Conservation (phyloP, 208 protist genomes). For the Trypanosomatidae sp. region DNA sequence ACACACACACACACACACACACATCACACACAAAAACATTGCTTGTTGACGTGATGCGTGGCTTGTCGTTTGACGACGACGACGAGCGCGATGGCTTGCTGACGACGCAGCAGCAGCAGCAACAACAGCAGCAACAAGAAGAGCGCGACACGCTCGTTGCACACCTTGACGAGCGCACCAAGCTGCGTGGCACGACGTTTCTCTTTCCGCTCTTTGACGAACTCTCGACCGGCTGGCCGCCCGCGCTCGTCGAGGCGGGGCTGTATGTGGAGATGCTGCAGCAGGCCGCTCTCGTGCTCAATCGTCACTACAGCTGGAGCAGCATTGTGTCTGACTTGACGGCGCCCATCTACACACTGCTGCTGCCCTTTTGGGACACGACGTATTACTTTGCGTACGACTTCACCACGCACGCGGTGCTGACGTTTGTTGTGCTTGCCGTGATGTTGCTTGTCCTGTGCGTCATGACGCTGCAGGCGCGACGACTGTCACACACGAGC, state of each 20-base stretch:
- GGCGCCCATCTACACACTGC: not conserved
- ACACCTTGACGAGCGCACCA: not conserved
- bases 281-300: not conserved
- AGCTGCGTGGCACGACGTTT: too few species aligned
- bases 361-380: not conserved
- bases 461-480: too few species aligned
- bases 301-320: not conserved
- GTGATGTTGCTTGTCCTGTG: not conserved
- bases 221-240: not conserved
- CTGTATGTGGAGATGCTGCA: not conserved
- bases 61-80: not conserved
- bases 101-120: too few species aligned
- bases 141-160: not conserved
- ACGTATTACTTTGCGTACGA: too few species aligned
- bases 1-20: not conserved
- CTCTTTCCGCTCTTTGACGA: not conserved
- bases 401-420: not conserved
- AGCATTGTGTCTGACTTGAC: not conserved
- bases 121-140: too few species aligned
- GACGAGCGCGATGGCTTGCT: too few species aligned
- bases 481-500: too few species aligned
- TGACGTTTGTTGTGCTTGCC: not conserved
- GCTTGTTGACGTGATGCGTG: too few species aligned
- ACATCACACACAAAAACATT: not conserved
- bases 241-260: not conserved